Evolutionary conservation across 2,329 filamentous ascomycete genomes (phyloP), one percentile per base, ranked within the genome.

Genomic region (Fusarium neocosmosporiellum): DNA sequence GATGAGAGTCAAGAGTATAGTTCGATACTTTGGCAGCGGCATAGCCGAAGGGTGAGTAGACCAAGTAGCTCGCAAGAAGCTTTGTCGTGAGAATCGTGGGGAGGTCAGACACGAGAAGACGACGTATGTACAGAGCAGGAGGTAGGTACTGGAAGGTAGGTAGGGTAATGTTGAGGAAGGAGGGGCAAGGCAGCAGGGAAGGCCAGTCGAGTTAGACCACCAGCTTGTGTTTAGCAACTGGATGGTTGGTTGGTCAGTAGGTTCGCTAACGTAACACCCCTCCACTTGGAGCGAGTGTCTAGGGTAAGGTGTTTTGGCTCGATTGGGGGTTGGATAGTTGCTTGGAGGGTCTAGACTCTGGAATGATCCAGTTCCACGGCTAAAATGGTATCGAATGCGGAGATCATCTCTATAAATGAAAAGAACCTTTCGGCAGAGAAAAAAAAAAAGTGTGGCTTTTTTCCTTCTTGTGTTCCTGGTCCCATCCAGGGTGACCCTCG

Each of bases 131-230:
- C 46, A 65, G 63, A 68, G 70, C 60, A 41, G 53, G 31, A 54
- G 46, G 69, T 59, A 31, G 46, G 46, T 50, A 29, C 18, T n/a
- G 46, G 46, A n/a, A 50, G 46, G 41, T 46, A 46, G 41, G 46
- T 53, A 53, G 27, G 46, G 46, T 53, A 53, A 53, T 27, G 46
- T 53, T 36, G 36, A 71, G 64, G 64, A 63, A 77, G 67, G 75
- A 77, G 75, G 75, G 75, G 75, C 75, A 74, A 67, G 70, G 63
- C 53, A 66, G 57, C 67, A 65, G 65, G 67, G 71, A 63, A 63
- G 59, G 50, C 61, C 59, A 67, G 46, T 34, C 55, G 36, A 34
- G 54, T 65, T 63, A 58, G 66, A 50, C 59, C 67, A 48, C 31
- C 43, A 63, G 34, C 59, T 63, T 63, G 70, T 48, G 13, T 53